Conservation (phyloP, 1,139 yeast species). For the Debaryomycetaceae sp. region DNA sequence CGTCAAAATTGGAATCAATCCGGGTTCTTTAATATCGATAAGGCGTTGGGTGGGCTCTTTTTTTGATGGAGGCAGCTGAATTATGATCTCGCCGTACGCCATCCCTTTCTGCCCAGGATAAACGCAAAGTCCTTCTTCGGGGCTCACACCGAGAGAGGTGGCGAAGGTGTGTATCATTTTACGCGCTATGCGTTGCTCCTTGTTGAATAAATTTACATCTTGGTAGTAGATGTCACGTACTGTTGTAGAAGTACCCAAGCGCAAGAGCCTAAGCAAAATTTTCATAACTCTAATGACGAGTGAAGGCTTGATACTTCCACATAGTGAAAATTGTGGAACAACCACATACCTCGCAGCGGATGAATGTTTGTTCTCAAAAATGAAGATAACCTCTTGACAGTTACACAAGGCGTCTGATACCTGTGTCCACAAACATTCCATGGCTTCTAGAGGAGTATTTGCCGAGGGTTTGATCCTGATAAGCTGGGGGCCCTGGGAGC, state of each 20-base stretch:
- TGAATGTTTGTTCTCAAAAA: too few species aligned
- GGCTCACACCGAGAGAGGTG: constrained; percentile 22
- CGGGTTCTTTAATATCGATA: constrained; percentile 8
- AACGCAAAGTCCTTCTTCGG: constrained; percentile 33
- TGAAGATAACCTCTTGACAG: constrained; percentile 3
- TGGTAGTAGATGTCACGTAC: constrained; percentile 63
- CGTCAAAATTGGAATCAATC: constrained; percentile 16
- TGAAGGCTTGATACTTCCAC: too few species aligned
- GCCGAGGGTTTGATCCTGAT: too few species aligned
- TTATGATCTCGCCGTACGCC: constrained; percentile 35
- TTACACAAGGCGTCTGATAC: constrained; percentile 1
- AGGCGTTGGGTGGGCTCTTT: not conserved
- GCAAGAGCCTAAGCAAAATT: too few species aligned
- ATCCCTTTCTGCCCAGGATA: constrained; percentile 65
- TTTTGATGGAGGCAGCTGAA: constrained; percentile 10
- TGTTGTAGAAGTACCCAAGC: too few species aligned
- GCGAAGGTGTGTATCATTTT: constrained; percentile 30
- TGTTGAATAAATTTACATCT: constrained; percentile 51
- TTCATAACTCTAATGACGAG: constrained; percentile 17
- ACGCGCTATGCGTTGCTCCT: constrained; percentile 43
- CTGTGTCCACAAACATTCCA: constrained; percentile 2
- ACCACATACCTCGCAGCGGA: too few species aligned
- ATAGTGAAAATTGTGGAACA: too few species aligned
- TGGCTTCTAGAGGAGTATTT: constrained; percentile 2
- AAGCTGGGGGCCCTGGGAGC: too few species aligned